Evolutionary conservation across 2,329 filamentous ascomycete genomes (phyloP), one percentile per base, ranked within the genome.

Genomic region (Chaetomiaceae sp.): DNA sequence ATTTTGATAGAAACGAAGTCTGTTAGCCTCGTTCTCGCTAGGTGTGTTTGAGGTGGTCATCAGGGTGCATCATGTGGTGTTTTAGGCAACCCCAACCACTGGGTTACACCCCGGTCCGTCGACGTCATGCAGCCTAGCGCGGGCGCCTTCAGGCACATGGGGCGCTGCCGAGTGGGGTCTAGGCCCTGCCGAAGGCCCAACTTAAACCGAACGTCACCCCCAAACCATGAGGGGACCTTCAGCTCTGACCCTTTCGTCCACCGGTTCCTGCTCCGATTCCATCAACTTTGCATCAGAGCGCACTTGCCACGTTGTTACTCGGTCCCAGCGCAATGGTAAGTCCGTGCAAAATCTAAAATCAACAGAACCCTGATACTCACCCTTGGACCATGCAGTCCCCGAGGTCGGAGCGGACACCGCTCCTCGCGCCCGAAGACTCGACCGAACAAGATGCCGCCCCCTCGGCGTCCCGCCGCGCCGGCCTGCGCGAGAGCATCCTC

Each of bases 401-500:
- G 70, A 58, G 69, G 48, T 71, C 72, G 54, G 73, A 75, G 61
- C 67, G 68, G 54, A 72, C 70, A 45, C 75, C 75, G 53, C 72
- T 78, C 57, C 68, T 78, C 47, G 59, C 68, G 53, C 66, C 67
- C 19, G 61, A 63, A 22, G 61, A 64, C 25, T 68, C 65, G 25
- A 65, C 65, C 56, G 64, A 68, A 46, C 64, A 69, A 56, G 65
- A 67, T 53, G 65, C 59, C 45, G 66, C 63, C 9, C 65, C 57
- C 25, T 37, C 55, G 15, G 38, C 48, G 17, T 5, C 31, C 42
- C 25, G 31, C 40, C 31, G 46, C 29, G 66, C 66, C 55, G 80
- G 81, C 69, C 68, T 80, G 52, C 82, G 87, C 57, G 89, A 96
- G 67, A 70, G 88, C 48, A 80, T 85, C 22, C 73, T 95, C 58